A percentile compares a stretch with the other conserved stretches of the same genome.
Evolutionary conservation across 2,329 filamentous ascomycete species (phyloP).

Genomic region (Claviceps spartinae): DNA sequence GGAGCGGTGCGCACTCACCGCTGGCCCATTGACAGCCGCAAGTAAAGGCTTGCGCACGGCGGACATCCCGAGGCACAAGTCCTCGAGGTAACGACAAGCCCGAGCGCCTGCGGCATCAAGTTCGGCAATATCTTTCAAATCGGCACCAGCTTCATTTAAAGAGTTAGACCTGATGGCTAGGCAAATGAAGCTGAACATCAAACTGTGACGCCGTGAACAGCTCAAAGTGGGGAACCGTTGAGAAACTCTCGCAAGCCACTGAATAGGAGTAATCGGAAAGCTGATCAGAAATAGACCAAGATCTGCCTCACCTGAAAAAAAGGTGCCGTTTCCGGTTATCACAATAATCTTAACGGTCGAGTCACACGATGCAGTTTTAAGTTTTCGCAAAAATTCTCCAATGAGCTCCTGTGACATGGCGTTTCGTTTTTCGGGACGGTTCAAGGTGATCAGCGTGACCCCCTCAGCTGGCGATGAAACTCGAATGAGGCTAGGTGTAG

Average conservation of each 20-base stretch:
- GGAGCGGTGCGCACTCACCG: conserved; percentile 23
- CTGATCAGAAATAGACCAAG: background rate
- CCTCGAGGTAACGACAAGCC: conserved; percentile 23
- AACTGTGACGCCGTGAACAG: conserved; percentile 1
- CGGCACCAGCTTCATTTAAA: conserved; percentile 18
- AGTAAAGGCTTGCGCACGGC: conserved; percentile 31
- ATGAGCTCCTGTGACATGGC: conserved; percentile 41
- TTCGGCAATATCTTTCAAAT: conserved; percentile 22
- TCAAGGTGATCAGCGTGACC: conserved; percentile 35
- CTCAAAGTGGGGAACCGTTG: background rate
- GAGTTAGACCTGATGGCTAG: background rate
- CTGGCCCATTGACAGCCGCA: conserved; percentile 35
- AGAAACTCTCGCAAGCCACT: background rate
- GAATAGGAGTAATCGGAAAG: background rate
- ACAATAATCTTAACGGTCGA: conserved; percentile 21
- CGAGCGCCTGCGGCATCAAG: conserved; percentile 20
- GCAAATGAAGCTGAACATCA: background rate
- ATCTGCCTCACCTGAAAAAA: conserved; percentile 11
- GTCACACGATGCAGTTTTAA: conserved; percentile 12
- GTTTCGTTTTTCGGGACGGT: conserved; percentile 44
- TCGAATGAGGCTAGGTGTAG: conserved; percentile 9
- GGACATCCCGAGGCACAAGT: conserved; percentile 24
- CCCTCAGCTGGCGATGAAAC: conserved; percentile 14
- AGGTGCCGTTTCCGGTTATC: conserved; percentile 20
- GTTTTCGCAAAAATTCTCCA: conserved; percentile 24